Percentiles rank a stretch among this genome's conserved stretches.
Evolutionary conservation across 192 early-diverging fungal genomes (phyloP).

Genomic region (Powellomyces hirtus): DNA sequence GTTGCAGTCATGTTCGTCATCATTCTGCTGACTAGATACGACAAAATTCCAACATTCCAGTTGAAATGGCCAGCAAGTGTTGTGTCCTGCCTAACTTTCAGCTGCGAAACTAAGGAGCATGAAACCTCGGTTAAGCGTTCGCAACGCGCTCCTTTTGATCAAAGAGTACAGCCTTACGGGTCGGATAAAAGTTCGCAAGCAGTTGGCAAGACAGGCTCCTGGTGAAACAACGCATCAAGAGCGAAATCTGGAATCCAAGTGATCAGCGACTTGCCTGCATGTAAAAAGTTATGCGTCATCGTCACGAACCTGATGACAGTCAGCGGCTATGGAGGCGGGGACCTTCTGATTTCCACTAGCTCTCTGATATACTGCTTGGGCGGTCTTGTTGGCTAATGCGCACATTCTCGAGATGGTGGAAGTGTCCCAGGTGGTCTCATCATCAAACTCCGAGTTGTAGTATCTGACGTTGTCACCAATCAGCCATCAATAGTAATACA

Average conservation of each 20-base stretch:
- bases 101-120: too few species aligned
- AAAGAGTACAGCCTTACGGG: background rate
- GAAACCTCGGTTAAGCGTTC: too few species aligned
- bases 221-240: conserved; percentile 62
- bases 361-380: conserved; percentile 52
- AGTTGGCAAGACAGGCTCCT: conserved; percentile 60
- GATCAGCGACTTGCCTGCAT: background rate
- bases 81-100: too few species aligned
- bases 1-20: conserved; percentile 23
- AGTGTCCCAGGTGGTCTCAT: conserved; percentile 38
- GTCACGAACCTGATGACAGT: conserved; percentile 51
- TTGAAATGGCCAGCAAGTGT: conserved; percentile 16
- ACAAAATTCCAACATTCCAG: conserved; percentile 13
- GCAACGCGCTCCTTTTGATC: too few species aligned
- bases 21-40: conserved; percentile 27
- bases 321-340: conserved; percentile 43
- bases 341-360: conserved; percentile 48
- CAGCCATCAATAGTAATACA: conserved; percentile 21
- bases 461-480: conserved; percentile 43
- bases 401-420: conserved; percentile 51
- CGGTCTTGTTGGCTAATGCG: conserved; percentile 57
- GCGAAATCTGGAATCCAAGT: conserved; percentile 14
- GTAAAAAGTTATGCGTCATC: background rate
- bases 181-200: background rate
- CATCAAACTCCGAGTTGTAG: conserved; percentile 66